Conservation (phyloP, 1,284 basidiomycete genomes). For the Ustilago xerochloae region DNA sequence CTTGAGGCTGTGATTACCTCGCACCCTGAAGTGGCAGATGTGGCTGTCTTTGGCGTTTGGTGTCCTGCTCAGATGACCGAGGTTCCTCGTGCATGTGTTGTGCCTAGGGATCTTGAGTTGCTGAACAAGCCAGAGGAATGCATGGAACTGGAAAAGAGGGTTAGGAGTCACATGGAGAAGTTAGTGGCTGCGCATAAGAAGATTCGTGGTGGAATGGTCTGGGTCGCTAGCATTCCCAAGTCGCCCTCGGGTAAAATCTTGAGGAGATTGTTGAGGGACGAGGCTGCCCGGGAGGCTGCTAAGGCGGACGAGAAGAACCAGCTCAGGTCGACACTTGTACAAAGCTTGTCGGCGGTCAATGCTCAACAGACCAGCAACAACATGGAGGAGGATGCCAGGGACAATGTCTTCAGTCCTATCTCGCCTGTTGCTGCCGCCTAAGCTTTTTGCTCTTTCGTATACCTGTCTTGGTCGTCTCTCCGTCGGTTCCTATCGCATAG, state of each 20-base stretch:
- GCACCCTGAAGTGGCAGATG: constrained; percentile 52
- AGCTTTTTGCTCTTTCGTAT: not conserved
- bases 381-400: constrained; percentile 34
- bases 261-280: constrained; percentile 48
- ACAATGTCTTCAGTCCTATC: constrained; percentile 40
- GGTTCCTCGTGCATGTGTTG: constrained; percentile 66
- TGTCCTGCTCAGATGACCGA: constrained; percentile 45
- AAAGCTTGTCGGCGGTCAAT: constrained; percentile 4
- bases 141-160: constrained; percentile 50
- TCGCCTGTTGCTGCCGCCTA: constrained; percentile 44
- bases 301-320: constrained; percentile 35
- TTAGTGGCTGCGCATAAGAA: constrained; percentile 68
- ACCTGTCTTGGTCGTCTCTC: not conserved
- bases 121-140: constrained; percentile 59
- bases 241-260: constrained; percentile 63
- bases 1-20: constrained; percentile 47
- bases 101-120: constrained; percentile 49
- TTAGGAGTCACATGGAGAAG: constrained; percentile 38
- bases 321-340: constrained; percentile 27
- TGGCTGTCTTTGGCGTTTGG: constrained; percentile 43
- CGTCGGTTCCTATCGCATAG: not conserved
- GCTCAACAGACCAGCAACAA: constrained; percentile 9
- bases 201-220: constrained; percentile 65
- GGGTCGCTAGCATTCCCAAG: constrained; percentile 62
- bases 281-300: constrained; percentile 28